phyloP scores from a whole-genome alignment of 2,329 filamentous ascomycete species.

The Botrytis fragariae region DNA sequence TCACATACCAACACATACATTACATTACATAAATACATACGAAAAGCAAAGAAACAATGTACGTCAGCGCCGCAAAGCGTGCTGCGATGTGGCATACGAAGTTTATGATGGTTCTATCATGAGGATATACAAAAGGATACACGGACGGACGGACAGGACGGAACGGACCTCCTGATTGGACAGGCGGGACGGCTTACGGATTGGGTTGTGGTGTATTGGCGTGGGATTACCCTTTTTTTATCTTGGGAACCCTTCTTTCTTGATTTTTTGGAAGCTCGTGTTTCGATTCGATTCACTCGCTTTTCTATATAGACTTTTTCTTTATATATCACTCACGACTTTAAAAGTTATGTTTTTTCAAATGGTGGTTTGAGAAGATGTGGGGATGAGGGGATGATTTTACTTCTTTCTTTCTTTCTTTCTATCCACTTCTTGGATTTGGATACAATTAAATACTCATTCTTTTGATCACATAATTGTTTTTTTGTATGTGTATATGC shows the following conservation, averaged over 20 bases:
- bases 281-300: not conserved
- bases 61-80: slow-evolving; percentile 14
- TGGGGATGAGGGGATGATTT: not conserved
- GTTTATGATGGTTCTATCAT: slow-evolving; percentile 1
- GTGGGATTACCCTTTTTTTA: not conserved
- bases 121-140: slow-evolving; percentile 13
- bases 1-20: not conserved
- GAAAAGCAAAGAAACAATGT: slow-evolving; percentile 5
- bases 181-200: not conserved
- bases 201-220: not conserved
- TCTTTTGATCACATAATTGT: not conserved
- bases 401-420: not conserved
- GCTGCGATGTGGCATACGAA: slow-evolving; percentile 16
- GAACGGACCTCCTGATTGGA: not conserved
- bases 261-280: no score
- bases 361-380: not conserved
- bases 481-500: not conserved
- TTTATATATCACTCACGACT: not conserved
- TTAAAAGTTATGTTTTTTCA: not conserved
- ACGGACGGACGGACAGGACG: not conserved
- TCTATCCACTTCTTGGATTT: not conserved
- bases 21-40: slow-evolving; percentile 1
- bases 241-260: not conserved
- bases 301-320: not conserved
- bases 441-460: not conserved